Conservation (phyloP, 139 green algal genomes). For the Zygnema cylindricum region DNA sequence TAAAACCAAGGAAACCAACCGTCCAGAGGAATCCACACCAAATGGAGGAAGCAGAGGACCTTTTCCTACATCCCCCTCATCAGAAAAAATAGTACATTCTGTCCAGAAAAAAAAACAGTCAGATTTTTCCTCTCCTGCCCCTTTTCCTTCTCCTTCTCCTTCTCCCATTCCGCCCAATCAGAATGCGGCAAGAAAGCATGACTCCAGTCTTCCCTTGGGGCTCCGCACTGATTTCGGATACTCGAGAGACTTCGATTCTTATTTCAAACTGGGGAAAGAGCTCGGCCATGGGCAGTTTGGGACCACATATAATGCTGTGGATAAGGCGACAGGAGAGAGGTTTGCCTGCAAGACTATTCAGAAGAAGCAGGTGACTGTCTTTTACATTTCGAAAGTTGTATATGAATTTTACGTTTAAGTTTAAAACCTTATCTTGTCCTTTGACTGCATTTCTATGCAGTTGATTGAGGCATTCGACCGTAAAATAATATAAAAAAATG, state of each 20-base stretch:
- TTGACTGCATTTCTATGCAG: no score
- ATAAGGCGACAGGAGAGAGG: slow-evolving; percentile 32
- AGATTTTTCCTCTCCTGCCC: not conserved
- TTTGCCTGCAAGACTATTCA: slow-evolving; percentile 56
- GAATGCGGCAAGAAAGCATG: slow-evolving; percentile 26
- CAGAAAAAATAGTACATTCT: no score
- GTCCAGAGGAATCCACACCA: not conserved
- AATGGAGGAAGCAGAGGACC: not conserved
- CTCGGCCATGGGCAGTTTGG: slow-evolving; percentile 59
- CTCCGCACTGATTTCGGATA: slow-evolving; percentile 44
- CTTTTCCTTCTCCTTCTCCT: not conserved
- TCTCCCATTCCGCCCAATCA: not conserved
- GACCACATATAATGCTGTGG: slow-evolving; percentile 30
- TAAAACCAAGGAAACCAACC: not conserved
- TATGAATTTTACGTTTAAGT: no score
- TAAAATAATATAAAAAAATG: no score
- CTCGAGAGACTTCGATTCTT: slow-evolving; percentile 40
- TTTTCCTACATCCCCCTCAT: not conserved
- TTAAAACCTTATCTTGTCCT: no score
- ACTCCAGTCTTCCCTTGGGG: slow-evolving; percentile 30
- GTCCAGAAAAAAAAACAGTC: not conserved
- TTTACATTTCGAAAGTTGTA: not conserved
- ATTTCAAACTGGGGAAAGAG: slow-evolving; percentile 56
- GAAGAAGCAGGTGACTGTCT: slow-evolving; percentile 47
- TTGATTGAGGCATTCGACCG: no score